A percentile compares a stretch with the other conserved stretches of the same genome.
Conservation (phyloP, 2,329 filamentous ascomycete species). For the Aspergillus sp. region DNA sequence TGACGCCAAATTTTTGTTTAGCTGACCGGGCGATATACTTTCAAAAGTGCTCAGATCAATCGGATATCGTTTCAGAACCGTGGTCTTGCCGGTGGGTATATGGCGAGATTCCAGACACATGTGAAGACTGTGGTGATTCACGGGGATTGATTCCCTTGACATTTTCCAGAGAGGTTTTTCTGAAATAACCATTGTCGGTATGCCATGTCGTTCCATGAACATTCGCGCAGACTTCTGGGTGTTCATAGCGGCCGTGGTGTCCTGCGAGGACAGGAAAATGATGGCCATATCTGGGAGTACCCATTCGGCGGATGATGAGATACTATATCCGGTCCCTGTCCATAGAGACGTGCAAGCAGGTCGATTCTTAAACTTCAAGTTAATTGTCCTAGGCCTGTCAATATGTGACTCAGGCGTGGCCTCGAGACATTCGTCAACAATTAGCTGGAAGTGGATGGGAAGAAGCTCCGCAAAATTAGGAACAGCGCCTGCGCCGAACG, state of each 20-base stretch:
- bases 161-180: constrained; percentile 44
- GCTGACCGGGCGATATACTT: constrained; percentile 46
- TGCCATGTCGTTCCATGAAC: constrained; percentile 45
- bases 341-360: constrained; percentile 39
- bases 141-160: constrained; percentile 31
- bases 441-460: constrained; percentile 47
- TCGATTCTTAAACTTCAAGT: constrained; percentile 41
- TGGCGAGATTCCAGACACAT: constrained; percentile 44
- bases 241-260: constrained; percentile 27
- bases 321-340: constrained; percentile 37
- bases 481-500: constrained; percentile 45
- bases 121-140: constrained; percentile 45
- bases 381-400: constrained; percentile 33
- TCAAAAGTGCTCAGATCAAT: constrained; percentile 50
- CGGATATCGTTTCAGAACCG: constrained; percentile 40
- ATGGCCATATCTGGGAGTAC: constrained; percentile 48
- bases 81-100: constrained; percentile 32
- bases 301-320: constrained; percentile 44
- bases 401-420: constrained; percentile 29
- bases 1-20: constrained; percentile 49
- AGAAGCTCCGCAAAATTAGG: constrained; percentile 51
- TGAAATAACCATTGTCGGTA: constrained; percentile 47
- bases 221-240: constrained; percentile 35
- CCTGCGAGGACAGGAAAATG: constrained; percentile 42
- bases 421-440: constrained; percentile 48